phyloP scores from a whole-genome alignment of 2,329 filamentous ascomycete species.

The Paraphaeosphaeria minitans region DNA sequence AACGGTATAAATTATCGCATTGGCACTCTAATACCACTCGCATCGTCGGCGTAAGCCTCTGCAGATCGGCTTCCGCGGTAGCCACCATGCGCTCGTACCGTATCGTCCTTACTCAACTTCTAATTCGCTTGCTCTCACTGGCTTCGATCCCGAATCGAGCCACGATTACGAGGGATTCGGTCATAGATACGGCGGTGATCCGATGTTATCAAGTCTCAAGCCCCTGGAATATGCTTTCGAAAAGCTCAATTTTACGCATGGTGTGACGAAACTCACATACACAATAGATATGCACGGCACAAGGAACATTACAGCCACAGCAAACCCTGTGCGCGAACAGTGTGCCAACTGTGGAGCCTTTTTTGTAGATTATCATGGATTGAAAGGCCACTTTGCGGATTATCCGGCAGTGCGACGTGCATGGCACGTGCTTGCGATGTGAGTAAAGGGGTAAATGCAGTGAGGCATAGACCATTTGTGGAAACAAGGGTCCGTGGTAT shows the following conservation, averaged over 20 bases:
- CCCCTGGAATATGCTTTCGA: conserved; percentile 17
- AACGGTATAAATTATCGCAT: conserved; percentile 14
- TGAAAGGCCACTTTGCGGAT: conserved; percentile 20
- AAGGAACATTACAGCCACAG: conserved; percentile 19
- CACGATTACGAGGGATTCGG: background rate
- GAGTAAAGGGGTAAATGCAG: background rate
- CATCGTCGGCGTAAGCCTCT: conserved; percentile 1
- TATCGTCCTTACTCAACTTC: background rate
- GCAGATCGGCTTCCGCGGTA: conserved; percentile 1
- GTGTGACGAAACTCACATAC: conserved; percentile 22
- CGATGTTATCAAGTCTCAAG: background rate
- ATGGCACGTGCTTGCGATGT: conserved; percentile 22
- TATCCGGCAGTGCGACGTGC: conserved; percentile 24
- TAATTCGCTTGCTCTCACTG: conserved; percentile 1
- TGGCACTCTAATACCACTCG: background rate
- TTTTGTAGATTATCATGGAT: conserved; percentile 21
- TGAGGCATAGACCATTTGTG: background rate
- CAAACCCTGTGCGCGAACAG: conserved; percentile 30
- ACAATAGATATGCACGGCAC: conserved; percentile 13
- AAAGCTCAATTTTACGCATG: conserved; percentile 16
- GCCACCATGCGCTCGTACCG: conserved; percentile 4
- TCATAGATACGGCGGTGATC: background rate
- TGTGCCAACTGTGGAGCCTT: conserved; percentile 23
- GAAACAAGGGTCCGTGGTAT: too few relatives aligned
- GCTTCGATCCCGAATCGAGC: background rate